phyloP scores from a whole-genome alignment of 805 yeast species.

The Suhomyces xylopsoci region DNA sequence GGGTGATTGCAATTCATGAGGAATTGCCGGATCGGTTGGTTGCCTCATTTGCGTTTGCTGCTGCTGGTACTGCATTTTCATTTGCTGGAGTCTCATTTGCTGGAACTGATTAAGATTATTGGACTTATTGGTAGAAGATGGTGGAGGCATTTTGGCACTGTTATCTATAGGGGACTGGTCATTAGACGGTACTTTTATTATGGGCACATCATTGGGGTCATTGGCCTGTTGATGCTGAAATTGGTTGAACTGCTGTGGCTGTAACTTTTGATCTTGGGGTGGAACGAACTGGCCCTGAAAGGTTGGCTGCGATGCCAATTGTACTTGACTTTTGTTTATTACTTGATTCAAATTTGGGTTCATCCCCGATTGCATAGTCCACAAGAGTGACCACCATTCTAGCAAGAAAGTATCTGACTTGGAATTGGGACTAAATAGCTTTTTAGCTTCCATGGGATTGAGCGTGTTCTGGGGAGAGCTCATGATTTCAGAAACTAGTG shows the following conservation, averaged over 20 bases:
- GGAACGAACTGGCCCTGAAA: background rate
- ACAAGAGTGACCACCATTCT: constrained; percentile 57
- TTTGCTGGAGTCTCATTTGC: constrained; percentile 14
- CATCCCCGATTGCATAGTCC: constrained; percentile 48
- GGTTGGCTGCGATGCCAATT: constrained; percentile 3
- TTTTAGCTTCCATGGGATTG: constrained; percentile 12
- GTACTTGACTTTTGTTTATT: constrained; percentile 16
- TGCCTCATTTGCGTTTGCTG: constrained; percentile 6
- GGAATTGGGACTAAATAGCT: constrained; percentile 29
- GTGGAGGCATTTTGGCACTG: constrained; percentile 2
- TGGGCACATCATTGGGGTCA: background rate
- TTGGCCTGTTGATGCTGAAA: constrained; percentile 8
- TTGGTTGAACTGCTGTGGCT: constrained; percentile 9
- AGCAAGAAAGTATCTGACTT: constrained; percentile 44
- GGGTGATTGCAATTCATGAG: constrained; percentile 4
- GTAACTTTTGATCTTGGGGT: constrained; percentile 5
- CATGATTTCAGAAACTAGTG: constrained; percentile 41
- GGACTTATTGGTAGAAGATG: background rate
- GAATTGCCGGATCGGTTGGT: background rate
- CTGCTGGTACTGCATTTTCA: constrained; percentile 14
- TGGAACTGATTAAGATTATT: constrained; percentile 12
- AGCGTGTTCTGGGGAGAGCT: constrained; percentile 32
- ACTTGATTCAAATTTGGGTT: constrained; percentile 29
- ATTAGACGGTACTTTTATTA: background rate
- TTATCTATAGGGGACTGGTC: background rate